Percentiles rank a stretch among this genome's conserved stretches.
Conservation (phyloP, 2,329 filamentous ascomycete species). For the Exophiala alcalophila region DNA sequence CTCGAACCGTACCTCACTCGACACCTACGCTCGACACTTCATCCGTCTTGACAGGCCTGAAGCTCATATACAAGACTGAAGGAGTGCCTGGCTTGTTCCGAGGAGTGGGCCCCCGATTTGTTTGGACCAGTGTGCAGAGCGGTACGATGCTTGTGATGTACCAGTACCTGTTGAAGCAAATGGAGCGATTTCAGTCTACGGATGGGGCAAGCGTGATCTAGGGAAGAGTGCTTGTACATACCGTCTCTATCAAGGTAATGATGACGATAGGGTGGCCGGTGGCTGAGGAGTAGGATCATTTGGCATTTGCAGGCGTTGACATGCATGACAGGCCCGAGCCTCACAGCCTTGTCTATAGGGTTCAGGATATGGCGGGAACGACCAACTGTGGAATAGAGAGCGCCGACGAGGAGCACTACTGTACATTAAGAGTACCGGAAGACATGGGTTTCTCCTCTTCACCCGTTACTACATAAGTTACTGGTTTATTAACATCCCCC, state of each 20-base stretch:
- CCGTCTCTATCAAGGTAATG: background rate
- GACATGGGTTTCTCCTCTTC: too few species aligned
- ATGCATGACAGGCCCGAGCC: constrained; percentile 1
- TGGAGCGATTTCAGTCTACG: constrained; percentile 52
- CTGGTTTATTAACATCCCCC: too few species aligned
- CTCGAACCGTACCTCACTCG: constrained; percentile 66
- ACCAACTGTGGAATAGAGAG: too few species aligned
- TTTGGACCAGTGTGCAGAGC: constrained; percentile 97
- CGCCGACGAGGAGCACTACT: too few species aligned
- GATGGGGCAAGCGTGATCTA: constrained; percentile 25
- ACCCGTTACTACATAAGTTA: too few species aligned
- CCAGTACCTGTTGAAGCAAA: constrained; percentile 75
- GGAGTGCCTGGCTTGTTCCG: constrained; percentile 88
- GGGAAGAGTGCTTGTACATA: constrained; percentile 14
- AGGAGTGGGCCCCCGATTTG: constrained; percentile 84
- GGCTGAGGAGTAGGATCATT: background rate
- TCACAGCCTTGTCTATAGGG: too few species aligned
- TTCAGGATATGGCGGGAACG: too few species aligned
- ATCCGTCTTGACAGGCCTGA: constrained; percentile 79
- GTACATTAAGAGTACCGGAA: too few species aligned
- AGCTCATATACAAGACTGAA: constrained; percentile 85
- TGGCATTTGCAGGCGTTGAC: constrained; percentile 8
- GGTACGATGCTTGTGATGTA: constrained; percentile 96
- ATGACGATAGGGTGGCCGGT: too few species aligned
- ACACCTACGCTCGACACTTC: constrained; percentile 81